Evolutionary conservation across 352 stramenopile genomes (phyloP).

Genomic region (Globisporangium barbulae): DNA sequence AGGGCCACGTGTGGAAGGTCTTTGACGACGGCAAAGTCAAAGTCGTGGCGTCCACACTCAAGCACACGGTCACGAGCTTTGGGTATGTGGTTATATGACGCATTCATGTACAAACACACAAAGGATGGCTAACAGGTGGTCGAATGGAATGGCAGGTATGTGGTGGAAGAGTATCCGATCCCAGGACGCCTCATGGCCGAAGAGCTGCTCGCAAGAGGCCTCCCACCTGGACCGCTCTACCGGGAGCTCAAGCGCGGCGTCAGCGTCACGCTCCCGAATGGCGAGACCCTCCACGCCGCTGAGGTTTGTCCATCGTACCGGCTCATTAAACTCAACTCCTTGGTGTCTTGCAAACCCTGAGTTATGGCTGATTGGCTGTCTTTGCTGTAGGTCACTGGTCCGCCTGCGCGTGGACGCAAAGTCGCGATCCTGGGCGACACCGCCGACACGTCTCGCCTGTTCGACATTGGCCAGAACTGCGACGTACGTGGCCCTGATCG

Average conservation of each 20-base stretch:
- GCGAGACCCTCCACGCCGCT: slow-evolving; percentile 64
- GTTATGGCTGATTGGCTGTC: neutral
- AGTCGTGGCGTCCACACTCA: slow-evolving; percentile 62
- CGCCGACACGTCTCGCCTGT: slow-evolving; percentile 65
- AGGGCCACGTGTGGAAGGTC: slow-evolving; percentile 65
- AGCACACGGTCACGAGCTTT: slow-evolving; percentile 79
- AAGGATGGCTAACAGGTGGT: neutral
- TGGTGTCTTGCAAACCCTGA: neutral
- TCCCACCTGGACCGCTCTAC: slow-evolving; percentile 90
- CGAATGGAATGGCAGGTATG: slow-evolving; percentile 38
- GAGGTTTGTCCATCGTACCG: slow-evolving; percentile 42
- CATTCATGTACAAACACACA: neutral
- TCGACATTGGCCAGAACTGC: slow-evolving; percentile 71
- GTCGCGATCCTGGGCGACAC: slow-evolving; percentile 79
- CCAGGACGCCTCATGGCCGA: slow-evolving; percentile 86
- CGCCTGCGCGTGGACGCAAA: slow-evolving; percentile 58
- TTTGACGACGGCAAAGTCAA: slow-evolving; percentile 61
- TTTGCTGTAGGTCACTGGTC: slow-evolving; percentile 46
- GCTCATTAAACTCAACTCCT: neutral
- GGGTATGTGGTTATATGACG: slow-evolving; percentile 35
- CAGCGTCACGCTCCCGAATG: slow-evolving; percentile 77
- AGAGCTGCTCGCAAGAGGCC: slow-evolving; percentile 67
- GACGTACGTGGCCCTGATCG: slow-evolving; percentile 40
- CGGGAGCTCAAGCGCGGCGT: slow-evolving; percentile 86
- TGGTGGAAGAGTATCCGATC: slow-evolving; percentile 70